A percentile compares a stretch with the other conserved stretches of the same genome.
Conservation (phyloP, 2,329 filamentous ascomycete genomes). For the Nemania abortiva region DNA sequence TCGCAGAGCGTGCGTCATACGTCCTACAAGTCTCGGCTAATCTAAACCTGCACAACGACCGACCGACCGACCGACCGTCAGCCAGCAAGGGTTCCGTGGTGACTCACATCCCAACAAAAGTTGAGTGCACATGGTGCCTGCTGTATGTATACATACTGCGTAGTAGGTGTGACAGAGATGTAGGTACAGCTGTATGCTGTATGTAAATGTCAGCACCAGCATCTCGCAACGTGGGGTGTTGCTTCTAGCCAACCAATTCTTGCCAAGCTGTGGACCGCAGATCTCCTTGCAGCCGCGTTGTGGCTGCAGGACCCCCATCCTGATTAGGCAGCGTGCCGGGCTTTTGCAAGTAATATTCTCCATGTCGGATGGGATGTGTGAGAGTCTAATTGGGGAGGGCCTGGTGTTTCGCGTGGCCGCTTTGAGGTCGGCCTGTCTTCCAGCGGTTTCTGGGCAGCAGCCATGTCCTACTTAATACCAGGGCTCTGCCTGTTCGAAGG, state of each 20-base stretch:
- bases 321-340: background rate
- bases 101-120: constrained; percentile 20
- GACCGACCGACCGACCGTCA: background rate
- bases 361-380: constrained; percentile 1
- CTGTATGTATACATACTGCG: no score
- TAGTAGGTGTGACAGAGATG: background rate
- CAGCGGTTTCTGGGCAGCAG: constrained; percentile 7
- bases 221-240: constrained; percentile 5
- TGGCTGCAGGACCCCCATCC: constrained; percentile 9
- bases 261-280: constrained; percentile 16
- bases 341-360: background rate
- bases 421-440: background rate
- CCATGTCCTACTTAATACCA: background rate
- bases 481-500: constrained; percentile 4
- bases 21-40: background rate
- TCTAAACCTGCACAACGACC: background rate
- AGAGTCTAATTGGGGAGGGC: constrained; percentile 7
- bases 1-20: background rate
- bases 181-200: no score
- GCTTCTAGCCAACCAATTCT: background rate
- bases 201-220: background rate
- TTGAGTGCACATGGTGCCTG: constrained; percentile 12
- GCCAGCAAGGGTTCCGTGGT: background rate
- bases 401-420: constrained; percentile 3
- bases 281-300: constrained; percentile 5